phyloP scores from a whole-genome alignment of 371 early-diverging fungal genomes.

The Mortierella sp. region DNA sequence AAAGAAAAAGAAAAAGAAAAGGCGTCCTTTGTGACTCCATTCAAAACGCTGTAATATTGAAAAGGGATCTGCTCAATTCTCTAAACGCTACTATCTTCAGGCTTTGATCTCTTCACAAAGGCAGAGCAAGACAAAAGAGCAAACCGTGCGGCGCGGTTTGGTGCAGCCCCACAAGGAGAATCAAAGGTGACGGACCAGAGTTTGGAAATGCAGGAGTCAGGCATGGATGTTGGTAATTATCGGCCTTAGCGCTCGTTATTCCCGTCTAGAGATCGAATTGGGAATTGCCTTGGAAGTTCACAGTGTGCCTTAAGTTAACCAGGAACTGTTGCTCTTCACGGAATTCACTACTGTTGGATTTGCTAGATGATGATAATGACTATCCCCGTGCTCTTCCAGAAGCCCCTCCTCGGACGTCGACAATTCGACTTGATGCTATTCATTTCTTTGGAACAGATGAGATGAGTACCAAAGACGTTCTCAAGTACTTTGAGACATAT shows the following conservation, averaged over 20 bases:
- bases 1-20: background rate
- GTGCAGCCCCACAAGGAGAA: conserved; percentile 12
- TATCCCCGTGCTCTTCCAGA: conserved; percentile 35
- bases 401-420: conserved; percentile 42
- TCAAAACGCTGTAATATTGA: background rate
- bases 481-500: conserved; percentile 55
- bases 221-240: conserved; percentile 48
- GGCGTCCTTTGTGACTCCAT: background rate
- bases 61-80: background rate
- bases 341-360: too few species aligned
- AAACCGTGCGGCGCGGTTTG: conserved; percentile 39
- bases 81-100: conserved; percentile 6
- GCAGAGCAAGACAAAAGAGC: conserved; percentile 48
- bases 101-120: conserved; percentile 44
- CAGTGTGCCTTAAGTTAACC: too few species aligned
- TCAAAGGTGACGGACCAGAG: conserved; percentile 6
- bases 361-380: conserved; percentile 6
- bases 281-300: too few species aligned
- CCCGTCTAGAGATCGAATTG: too few species aligned
- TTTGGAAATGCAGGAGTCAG: conserved; percentile 23
- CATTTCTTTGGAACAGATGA: conserved; percentile 63
- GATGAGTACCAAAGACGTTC: conserved; percentile 66
- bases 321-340: too few species aligned
- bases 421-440: conserved; percentile 51
- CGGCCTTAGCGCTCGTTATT: too few species aligned